A percentile compares a stretch with the other conserved stretches of the same genome.
Evolutionary conservation across 345 rosid species (phyloP).

Genomic region (Acer negundo): DNA sequence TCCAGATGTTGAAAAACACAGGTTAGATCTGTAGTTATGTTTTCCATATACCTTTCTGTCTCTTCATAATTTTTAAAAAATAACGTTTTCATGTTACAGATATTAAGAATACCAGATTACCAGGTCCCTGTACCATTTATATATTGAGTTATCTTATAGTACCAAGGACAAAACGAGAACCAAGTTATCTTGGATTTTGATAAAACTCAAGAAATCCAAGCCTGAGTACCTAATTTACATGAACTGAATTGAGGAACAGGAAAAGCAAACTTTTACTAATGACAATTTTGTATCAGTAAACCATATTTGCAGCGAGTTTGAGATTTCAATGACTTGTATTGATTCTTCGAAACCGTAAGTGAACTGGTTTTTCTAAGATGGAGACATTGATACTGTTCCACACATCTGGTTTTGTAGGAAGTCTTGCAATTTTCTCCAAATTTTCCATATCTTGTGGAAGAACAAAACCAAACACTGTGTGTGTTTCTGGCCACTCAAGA

Average conservation of each 20-base stretch:
- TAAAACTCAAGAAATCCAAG: not conserved
- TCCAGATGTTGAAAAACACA: too few relatives aligned
- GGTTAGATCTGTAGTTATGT: too few relatives aligned
- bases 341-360: constrained; percentile 36
- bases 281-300: not conserved
- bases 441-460: constrained; percentile 53
- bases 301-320: not conserved
- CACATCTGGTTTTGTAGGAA: constrained; percentile 43
- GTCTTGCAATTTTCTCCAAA: constrained; percentile 45
- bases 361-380: constrained; percentile 45
- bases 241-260: not conserved
- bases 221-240: not conserved
- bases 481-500: constrained; percentile 45
- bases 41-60: too few relatives aligned
- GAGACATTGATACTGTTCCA: constrained; percentile 53
- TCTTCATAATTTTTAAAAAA: too few relatives aligned
- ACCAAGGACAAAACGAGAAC: not conserved
- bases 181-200: not conserved
- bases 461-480: constrained; percentile 51
- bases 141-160: not conserved
- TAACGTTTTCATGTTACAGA: not conserved
- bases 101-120: not conserved
- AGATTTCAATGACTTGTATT: constrained; percentile 16
- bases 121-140: not conserved
- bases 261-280: not conserved